Conservation (phyloP, 1,139 yeast species). For the Candida labiduridarum region DNA sequence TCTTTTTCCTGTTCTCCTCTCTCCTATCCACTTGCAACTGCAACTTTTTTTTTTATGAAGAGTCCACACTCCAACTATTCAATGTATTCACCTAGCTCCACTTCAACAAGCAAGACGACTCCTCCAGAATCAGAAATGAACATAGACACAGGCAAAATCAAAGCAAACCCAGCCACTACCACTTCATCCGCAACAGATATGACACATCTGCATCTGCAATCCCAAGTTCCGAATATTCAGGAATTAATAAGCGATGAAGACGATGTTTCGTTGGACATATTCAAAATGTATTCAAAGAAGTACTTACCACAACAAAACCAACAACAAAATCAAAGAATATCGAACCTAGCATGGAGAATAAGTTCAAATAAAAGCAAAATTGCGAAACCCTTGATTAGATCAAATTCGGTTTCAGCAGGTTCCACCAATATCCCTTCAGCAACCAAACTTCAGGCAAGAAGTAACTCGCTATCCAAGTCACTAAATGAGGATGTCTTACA, state of each 20-base stretch:
- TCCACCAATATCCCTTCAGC: background rate
- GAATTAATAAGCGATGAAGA: slow-evolving; percentile 15
- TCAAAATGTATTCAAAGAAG: slow-evolving; percentile 45
- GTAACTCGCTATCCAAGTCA: slow-evolving; percentile 9
- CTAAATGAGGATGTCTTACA: slow-evolving; percentile 9
- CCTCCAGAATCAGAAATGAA: slow-evolving; percentile 7
- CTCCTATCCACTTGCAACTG: background rate
- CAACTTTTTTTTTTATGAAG: background rate
- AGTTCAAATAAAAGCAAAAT: slow-evolving; percentile 27
- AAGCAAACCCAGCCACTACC: background rate
- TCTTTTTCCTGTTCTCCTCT: background rate
- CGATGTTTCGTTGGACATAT: slow-evolving; percentile 15
- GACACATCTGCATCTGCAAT: slow-evolving; percentile 5
- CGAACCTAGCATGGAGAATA: slow-evolving; percentile 52
- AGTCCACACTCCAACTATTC: background rate
- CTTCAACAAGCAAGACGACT: slow-evolving; percentile 6
- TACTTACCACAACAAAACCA: slow-evolving; percentile 32
- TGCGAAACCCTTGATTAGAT: slow-evolving; percentile 12
- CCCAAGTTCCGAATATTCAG: slow-evolving; percentile 10
- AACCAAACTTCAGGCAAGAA: slow-evolving; percentile 11
- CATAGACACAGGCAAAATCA: background rate
- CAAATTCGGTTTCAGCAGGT: slow-evolving; percentile 5
- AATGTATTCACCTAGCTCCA: slow-evolving; percentile 4
- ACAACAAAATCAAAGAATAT: slow-evolving; percentile 41
- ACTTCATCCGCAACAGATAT: background rate